A percentile compares a stretch with the other conserved stretches of the same genome.
These are phyloP conservation scores for Trametes sanguinea DNA, from an alignment of 768 basidiomycete species.

Conservation along the genomic window DNA sequence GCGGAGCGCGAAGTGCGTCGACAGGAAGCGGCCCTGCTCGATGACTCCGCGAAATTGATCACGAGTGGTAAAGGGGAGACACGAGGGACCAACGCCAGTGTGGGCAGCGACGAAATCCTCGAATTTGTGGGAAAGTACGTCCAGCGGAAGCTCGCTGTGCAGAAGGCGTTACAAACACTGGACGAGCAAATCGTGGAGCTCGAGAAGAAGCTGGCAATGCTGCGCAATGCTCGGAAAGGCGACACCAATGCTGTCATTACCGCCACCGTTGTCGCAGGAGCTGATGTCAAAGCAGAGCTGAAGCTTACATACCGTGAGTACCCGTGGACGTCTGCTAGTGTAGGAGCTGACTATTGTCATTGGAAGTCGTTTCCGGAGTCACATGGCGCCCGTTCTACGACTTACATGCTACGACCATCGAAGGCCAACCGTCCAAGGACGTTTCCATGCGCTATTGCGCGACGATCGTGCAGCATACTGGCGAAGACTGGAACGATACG, in stretches of 20 bases:
- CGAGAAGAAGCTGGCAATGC: slow-evolving; percentile 7
- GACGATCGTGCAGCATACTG: slow-evolving; percentile 52
- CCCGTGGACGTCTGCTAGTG: too few relatives aligned
- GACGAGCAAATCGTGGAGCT: slow-evolving; percentile 43
- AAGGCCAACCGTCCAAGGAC: slow-evolving; percentile 44
- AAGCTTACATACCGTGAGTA: slow-evolving; percentile 47
- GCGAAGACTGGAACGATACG: slow-evolving; percentile 60
- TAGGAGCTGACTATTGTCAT: too few relatives aligned
- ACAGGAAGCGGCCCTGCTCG: slow-evolving; percentile 45
- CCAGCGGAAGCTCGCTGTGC: slow-evolving; percentile 38
- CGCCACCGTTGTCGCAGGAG: slow-evolving; percentile 6
- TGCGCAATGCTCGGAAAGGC: slow-evolving; percentile 3
- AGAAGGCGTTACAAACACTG: slow-evolving; percentile 38
- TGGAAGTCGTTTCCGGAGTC: slow-evolving; percentile 51
- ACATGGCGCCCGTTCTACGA: slow-evolving; percentile 60
- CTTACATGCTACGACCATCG: slow-evolving; percentile 51
- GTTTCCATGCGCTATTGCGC: slow-evolving; percentile 59
- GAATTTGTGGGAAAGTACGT: slow-evolving; percentile 46
- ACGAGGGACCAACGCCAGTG: slow-evolving; percentile 41
- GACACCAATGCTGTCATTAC: slow-evolving; percentile 3
- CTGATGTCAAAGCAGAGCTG: slow-evolving; percentile 37
- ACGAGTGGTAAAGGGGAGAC: slow-evolving; percentile 22
- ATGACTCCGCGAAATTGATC: slow-evolving; percentile 48
- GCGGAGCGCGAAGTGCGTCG: slow-evolving; percentile 42
- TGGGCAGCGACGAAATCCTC: slow-evolving; percentile 33